Evolutionary conservation across 805 yeast species (phyloP).

Genomic region (Barnettozyma populi): DNA sequence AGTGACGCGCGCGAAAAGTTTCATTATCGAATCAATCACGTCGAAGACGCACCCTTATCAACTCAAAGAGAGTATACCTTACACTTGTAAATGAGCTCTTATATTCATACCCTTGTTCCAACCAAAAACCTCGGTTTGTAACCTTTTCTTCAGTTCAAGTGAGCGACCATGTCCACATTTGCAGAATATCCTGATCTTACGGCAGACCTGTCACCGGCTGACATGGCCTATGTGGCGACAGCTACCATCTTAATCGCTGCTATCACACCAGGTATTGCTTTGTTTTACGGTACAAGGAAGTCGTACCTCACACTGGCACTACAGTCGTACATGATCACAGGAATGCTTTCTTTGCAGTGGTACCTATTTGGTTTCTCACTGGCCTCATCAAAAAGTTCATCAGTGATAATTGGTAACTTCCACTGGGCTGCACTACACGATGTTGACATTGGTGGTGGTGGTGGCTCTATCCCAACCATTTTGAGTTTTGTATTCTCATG

Average conservation of each 20-base stretch:
- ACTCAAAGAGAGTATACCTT: not conserved
- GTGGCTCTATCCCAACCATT: constrained; percentile 44
- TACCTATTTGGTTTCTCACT: constrained; percentile 94
- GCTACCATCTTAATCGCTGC: constrained; percentile 44
- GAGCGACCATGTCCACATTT: not conserved
- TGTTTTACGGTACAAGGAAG: constrained; percentile 86
- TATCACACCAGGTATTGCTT: constrained; percentile 93
- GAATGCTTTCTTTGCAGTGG: constrained; percentile 81
- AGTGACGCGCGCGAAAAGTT: not conserved
- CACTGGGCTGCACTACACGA: constrained; percentile 73
- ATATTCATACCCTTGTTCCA: no score
- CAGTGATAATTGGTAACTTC: constrained; percentile 74
- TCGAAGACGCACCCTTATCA: not conserved
- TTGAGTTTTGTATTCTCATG: constrained; percentile 74
- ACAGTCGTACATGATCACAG: constrained; percentile 63
- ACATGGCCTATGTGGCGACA: constrained; percentile 42
- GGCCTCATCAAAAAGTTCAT: constrained; percentile 71
- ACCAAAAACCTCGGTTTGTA: no score
- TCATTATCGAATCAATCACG: not conserved
- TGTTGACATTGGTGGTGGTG: constrained; percentile 33
- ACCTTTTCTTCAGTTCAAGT: not conserved
- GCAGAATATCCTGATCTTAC: constrained; percentile 29
- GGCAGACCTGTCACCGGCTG: constrained; percentile 34
- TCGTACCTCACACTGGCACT: constrained; percentile 76
- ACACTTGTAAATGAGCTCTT: not conserved